Evolutionary conservation across 768 basidiomycete species (phyloP), one percentile per base, ranked within the genome.

Genomic region (Dentipellis sp.): DNA sequence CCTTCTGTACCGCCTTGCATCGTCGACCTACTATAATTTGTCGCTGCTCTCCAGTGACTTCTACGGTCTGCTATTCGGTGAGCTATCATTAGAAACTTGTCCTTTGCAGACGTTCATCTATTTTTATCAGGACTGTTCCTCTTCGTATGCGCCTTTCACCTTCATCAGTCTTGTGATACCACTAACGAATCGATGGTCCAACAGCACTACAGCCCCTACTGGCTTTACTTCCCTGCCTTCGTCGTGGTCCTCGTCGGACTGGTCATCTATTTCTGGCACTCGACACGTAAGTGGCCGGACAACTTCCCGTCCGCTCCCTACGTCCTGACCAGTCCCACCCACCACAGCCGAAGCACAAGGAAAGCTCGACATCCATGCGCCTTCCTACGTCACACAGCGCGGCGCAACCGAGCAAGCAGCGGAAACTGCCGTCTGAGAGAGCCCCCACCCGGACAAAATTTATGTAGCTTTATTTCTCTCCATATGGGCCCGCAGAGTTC

Each of bases 11-110:
- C 86, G 91, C 56, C 76, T 88, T 68, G 86, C 91, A 11, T 92
- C 91, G 0, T 90, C 89, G 16, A 81, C 88, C 7, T 93, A 83
- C 72, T 93, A 83, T 71, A 93, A 93, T 65, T 76, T 93, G 59
- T 88, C 85, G 62, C 69, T 93, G 10, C 79, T 94, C n/a, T 86
- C 91, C 12, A 87, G 86, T 66, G 90, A 93, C 70, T 94, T 92
- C 62, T 94, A 85, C 64, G 89, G 91, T 34, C 76, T 94, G 51
- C 74, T 94, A 19, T 90, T 94, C 64, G 91, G 69, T 68, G 51
- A 2, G 64, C 63, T 21, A 6, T 29, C 3, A 29, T 29, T 29
- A 6, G 29, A 29, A 29, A 3, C 6, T 29, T 6, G 3, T 3
- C 6, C 6, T 29, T 6, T 29, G 3, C 6, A 29, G 29, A 29